phyloP scores from a whole-genome alignment of 306 rosid species.

The Dryas alaskensis region DNA sequence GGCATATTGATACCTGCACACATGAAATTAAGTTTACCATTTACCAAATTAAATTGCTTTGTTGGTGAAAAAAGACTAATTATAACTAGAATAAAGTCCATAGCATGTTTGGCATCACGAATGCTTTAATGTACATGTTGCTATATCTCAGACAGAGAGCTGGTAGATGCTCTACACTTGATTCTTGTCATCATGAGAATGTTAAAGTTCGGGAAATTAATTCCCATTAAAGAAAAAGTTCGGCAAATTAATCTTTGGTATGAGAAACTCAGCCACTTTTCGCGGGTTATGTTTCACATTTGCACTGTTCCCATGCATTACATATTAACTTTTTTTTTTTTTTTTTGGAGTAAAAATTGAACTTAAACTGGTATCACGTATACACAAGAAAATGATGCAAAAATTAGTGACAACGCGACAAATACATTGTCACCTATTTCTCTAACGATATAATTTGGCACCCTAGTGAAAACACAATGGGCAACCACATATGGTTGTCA shows the following conservation, averaged over 20 bases:
- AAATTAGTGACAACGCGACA: too few species aligned
- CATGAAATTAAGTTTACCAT: slow-evolving; percentile 19
- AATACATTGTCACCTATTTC: too few species aligned
- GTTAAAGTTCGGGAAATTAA: slow-evolving; percentile 4
- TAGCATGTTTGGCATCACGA: slow-evolving; percentile 17
- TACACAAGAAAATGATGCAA: too few species aligned
- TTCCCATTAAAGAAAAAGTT: background rate
- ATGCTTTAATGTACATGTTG: slow-evolving; percentile 27
- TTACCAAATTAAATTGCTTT: slow-evolving; percentile 17
- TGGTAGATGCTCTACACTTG: slow-evolving; percentile 26
- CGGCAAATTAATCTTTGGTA: too few species aligned
- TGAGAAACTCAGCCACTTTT: background rate
- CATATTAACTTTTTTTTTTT: too few species aligned
- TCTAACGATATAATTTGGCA: too few species aligned
- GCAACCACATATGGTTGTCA: too few species aligned
- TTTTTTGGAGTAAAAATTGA: too few species aligned
- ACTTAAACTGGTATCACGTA: too few species aligned
- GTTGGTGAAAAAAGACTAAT: background rate
- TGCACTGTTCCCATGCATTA: too few species aligned
- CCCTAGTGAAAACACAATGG: too few species aligned
- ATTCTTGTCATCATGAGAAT: slow-evolving; percentile 20
- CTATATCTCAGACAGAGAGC: slow-evolving; percentile 30
- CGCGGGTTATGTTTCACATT: background rate
- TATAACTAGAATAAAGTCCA: slow-evolving; percentile 34
- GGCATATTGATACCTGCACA: slow-evolving; percentile 26